Percentiles rank a stretch among this genome's conserved stretches.
Conservation (phyloP, 1,284 basidiomycete species). For the Dichomitus squalens region DNA sequence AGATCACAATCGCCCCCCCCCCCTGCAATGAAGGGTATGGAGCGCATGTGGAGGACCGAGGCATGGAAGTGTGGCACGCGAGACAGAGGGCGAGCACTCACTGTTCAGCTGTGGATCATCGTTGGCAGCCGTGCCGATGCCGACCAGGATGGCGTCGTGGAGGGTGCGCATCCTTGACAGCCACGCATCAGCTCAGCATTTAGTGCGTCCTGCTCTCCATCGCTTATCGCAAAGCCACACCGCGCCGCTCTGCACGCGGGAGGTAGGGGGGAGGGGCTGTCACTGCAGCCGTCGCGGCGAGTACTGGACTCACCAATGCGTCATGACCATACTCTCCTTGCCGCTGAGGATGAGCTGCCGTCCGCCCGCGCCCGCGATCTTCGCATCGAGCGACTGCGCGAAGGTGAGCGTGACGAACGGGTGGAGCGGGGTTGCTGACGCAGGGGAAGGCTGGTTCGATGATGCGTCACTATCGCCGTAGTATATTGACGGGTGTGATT, state of each 20-base stretch:
- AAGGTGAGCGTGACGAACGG: constrained; percentile 87
- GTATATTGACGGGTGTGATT: constrained; percentile 22
- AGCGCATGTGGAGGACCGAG: not conserved
- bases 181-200: not conserved
- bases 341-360: constrained; percentile 85
- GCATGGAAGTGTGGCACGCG: not conserved
- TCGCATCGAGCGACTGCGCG: constrained; percentile 93
- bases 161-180: constrained; percentile 75
- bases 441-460: constrained; percentile 13
- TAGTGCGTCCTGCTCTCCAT: not conserved
- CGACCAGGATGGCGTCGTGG: constrained; percentile 93
- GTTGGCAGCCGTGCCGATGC: constrained; percentile 87
- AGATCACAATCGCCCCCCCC: too few relatives aligned
- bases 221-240: not conserved
- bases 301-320: constrained; percentile 72
- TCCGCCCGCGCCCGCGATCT: constrained; percentile 81
- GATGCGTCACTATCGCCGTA: constrained; percentile 11
- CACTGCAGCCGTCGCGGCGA: too few relatives aligned
- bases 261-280: too few relatives aligned
- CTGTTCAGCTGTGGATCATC: constrained; percentile 95
- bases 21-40: too few relatives aligned
- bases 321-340: constrained; percentile 90
- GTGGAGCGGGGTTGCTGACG: constrained; percentile 27
- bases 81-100: constrained; percentile 39
- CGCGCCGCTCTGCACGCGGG: too few relatives aligned